phyloP scores from a whole-genome alignment of 2,329 filamentous ascomycete species.

The Aspergillus latus region DNA sequence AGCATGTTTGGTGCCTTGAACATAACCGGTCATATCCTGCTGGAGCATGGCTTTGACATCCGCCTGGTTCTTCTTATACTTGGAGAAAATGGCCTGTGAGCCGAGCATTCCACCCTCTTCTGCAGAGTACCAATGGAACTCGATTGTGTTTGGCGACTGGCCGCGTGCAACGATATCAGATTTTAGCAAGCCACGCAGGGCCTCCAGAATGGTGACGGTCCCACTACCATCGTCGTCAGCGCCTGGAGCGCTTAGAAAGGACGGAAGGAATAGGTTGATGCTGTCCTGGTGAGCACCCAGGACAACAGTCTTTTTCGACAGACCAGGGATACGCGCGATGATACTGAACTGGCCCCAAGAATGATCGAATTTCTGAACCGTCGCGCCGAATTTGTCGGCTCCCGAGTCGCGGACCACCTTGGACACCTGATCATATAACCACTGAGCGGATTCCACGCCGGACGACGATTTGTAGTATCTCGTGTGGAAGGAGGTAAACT shows the following conservation, averaged over 20 bases:
- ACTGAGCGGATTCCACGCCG: conserved; percentile 81
- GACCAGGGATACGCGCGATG: conserved; percentile 86
- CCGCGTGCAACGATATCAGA: conserved; percentile 68
- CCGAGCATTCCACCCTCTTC: conserved; percentile 86
- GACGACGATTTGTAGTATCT: conserved; percentile 60
- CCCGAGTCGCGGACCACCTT: conserved; percentile 69
- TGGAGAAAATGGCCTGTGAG: conserved; percentile 82
- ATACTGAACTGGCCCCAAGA: conserved; percentile 87
- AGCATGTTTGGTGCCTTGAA: conserved; percentile 77
- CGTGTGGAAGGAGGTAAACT: conserved; percentile 60
- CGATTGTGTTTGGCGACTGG: conserved; percentile 78
- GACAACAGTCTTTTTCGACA: conserved; percentile 78
- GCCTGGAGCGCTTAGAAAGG: conserved; percentile 78
- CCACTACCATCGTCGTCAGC: conserved; percentile 95
- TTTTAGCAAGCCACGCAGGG: conserved; percentile 75
- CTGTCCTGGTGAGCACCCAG: conserved; percentile 93
- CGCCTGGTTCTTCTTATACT: conserved; percentile 70
- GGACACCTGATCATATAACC: conserved; percentile 76
- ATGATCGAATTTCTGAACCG: conserved; percentile 73
- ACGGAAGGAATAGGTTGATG: conserved; percentile 88
- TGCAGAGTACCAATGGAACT: conserved; percentile 95
- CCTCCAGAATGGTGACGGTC: conserved; percentile 91
- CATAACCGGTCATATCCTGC: conserved; percentile 95
- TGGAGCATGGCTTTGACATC: conserved; percentile 96
- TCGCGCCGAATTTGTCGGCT: conserved; percentile 65